A percentile compares a stretch with the other conserved stretches of the same genome.
Conservation (phyloP, 352 stramenopile species). For the Phytopythium vexans region DNA sequence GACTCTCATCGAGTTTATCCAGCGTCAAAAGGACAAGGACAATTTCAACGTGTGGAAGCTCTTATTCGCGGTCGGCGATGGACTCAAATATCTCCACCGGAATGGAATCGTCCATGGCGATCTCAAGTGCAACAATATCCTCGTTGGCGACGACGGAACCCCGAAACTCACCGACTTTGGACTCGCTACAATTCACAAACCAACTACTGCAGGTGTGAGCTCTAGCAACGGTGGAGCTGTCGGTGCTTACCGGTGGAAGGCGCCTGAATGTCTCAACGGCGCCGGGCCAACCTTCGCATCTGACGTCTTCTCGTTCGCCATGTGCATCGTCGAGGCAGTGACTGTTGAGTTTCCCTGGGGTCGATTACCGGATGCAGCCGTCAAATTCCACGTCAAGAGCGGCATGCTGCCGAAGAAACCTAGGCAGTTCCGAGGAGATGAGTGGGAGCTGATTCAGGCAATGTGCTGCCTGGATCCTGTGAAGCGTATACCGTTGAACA, state of each 20-base stretch:
- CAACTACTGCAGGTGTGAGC: neutral
- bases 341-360: neutral
- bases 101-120: constrained; percentile 6
- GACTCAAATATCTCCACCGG: constrained; percentile 3
- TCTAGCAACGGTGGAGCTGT: neutral
- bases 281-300: neutral
- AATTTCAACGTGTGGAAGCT: constrained; percentile 5
- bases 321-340: constrained; percentile 3
- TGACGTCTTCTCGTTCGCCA: constrained; percentile 5
- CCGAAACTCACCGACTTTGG: constrained; percentile 14
- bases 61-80: constrained; percentile 1
- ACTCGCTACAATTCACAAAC: constrained; percentile 4
- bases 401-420: constrained; percentile 16
- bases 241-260: constrained; percentile 1
- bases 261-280: constrained; percentile 2
- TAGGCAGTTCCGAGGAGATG: constrained; percentile 13
- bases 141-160: constrained; percentile 4
- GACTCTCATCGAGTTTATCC: constrained; percentile 4
- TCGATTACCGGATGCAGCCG: neutral
- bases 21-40: neutral
- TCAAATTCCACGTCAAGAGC: constrained; percentile 8
- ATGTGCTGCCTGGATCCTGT: constrained; percentile 23
- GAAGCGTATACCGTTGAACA: constrained; percentile 14
- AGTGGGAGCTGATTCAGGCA: constrained; percentile 21
- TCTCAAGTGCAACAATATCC: constrained; percentile 13